Percentiles rank a stretch among this genome's conserved stretches.
These are phyloP conservation scores for Fusarium praegraminearum DNA, from an alignment of 2,329 filamentous ascomycete genomes.

Conservation along the genomic window DNA sequence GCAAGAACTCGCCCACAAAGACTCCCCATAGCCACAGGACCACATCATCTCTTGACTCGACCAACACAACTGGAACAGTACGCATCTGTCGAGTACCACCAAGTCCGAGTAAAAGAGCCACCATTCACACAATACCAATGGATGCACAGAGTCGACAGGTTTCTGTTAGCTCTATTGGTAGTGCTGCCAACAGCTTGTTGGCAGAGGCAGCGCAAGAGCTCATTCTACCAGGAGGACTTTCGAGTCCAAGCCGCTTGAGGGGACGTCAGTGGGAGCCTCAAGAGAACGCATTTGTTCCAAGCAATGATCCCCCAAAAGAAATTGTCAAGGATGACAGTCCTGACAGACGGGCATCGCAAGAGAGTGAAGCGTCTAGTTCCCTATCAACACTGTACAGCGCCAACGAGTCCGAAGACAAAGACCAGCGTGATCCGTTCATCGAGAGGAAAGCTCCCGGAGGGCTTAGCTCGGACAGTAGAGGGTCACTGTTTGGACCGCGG, in stretches of 20 bases:
- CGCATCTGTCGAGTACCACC: conserved; percentile 38
- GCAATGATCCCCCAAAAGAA: conserved; percentile 12
- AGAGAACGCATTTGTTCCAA: conserved; percentile 7
- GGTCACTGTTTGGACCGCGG: conserved; percentile 37
- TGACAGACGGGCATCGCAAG: conserved; percentile 50
- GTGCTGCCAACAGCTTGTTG: conserved; percentile 58
- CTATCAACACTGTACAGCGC: conserved; percentile 69
- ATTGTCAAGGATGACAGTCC: conserved; percentile 32
- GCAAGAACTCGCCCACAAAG: conserved; percentile 46
- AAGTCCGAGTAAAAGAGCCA: conserved; percentile 49
- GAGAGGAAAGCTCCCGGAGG: conserved; percentile 28
- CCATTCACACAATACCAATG: conserved; percentile 34
- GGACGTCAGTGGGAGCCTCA: conserved; percentile 46
- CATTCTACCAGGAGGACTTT: conserved; percentile 53
- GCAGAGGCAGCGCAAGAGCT: conserved; percentile 53
- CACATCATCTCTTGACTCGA: conserved; percentile 37
- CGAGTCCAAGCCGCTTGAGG: conserved; percentile 59
- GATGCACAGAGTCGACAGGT: conserved; percentile 42
- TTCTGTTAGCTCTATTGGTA: conserved; percentile 52
- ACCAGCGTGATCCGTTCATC: conserved; percentile 51
- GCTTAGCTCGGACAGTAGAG: conserved; percentile 20
- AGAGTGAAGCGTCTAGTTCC: conserved; percentile 64
- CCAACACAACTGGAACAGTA: conserved; percentile 40
- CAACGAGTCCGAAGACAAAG: conserved; percentile 60
- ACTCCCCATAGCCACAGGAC: conserved; percentile 50